These are phyloP conservation scores for Malassezia restricta DNA, from an alignment of 1,284 basidiomycete species.

Conservation along the genomic window DNA sequence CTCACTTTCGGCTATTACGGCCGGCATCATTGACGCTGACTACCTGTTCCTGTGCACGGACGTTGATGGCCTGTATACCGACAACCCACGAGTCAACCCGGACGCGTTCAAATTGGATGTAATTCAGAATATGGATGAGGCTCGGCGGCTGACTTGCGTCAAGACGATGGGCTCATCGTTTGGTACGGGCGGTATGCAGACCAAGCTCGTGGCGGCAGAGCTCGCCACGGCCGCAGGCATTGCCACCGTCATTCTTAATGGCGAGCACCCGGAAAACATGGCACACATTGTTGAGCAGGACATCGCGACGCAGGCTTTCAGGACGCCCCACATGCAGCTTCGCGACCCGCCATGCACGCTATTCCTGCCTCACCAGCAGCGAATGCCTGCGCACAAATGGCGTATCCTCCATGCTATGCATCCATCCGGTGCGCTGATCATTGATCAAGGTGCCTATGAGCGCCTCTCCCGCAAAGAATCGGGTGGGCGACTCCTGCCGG, in stretches of 20 bases:
- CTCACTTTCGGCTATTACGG: conserved; percentile 88
- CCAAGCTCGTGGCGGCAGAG: conserved; percentile 94
- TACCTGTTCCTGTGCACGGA: conserved; percentile 94
- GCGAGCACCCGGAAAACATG: conserved; percentile 60
- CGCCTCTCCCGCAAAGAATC: conserved; percentile 72
- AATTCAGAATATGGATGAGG: conserved; percentile 68
- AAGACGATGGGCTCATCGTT: conserved; percentile 79
- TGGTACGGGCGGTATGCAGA: conserved; percentile 98
- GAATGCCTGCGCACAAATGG: conserved; percentile 77
- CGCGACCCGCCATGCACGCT: conserved; percentile 65
- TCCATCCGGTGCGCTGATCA: conserved; percentile 72
- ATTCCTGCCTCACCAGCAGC: conserved; percentile 63
- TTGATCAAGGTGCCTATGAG: conserved; percentile 75
- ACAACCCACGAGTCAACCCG: conserved; percentile 83
- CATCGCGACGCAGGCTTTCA: background rate
- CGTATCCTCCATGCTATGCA: conserved; percentile 89
- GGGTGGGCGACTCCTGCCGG: conserved; percentile 77
- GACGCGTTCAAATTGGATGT: conserved; percentile 66
- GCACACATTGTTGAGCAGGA: conserved; percentile 58
- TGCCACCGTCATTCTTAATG: conserved; percentile 64
- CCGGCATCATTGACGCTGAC: conserved; percentile 92
- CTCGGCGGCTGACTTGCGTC: conserved; percentile 74
- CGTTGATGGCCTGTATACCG: conserved; percentile 88
- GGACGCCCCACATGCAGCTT: background rate
- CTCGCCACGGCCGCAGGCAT: conserved; percentile 91